Percentiles rank a stretch among this genome's conserved stretches.
Conservation (phyloP, 2,329 filamentous ascomycete species). For the Nothophoma quercina region DNA sequence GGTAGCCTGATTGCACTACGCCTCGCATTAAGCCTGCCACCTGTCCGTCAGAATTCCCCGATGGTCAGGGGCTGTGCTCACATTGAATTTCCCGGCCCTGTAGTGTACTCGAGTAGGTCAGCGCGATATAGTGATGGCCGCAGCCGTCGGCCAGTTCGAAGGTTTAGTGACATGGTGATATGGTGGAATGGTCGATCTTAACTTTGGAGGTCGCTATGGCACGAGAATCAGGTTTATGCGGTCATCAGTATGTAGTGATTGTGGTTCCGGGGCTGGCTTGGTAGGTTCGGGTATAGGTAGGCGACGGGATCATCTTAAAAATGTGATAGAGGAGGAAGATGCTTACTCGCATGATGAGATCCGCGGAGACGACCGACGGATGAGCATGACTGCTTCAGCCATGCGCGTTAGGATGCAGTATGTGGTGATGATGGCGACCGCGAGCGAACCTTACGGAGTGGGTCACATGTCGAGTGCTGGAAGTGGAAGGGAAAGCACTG, state of each 20-base stretch:
- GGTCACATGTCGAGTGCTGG: constrained; percentile 1
- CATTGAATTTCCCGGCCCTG: constrained; percentile 9
- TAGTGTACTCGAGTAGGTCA: constrained; percentile 11
- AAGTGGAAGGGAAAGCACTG: neutral
- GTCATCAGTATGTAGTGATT: constrained; percentile 20
- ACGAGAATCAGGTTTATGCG: constrained; percentile 24
- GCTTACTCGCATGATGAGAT: constrained; percentile 29
- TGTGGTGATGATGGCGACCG: neutral
- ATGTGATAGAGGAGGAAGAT: constrained; percentile 14
- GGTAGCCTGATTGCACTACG: constrained; percentile 15
- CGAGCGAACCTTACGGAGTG: neutral
- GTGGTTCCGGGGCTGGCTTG: neutral
- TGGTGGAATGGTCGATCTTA: neutral
- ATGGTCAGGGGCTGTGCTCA: constrained; percentile 13
- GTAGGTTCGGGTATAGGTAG: neutral
- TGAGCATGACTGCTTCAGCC: constrained; percentile 2
- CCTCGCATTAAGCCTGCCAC: constrained; percentile 13
- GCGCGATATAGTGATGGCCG: constrained; percentile 6
- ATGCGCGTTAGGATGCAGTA: neutral
- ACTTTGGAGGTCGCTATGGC: constrained; percentile 3
- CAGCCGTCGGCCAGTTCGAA: neutral
- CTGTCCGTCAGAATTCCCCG: constrained; percentile 16
- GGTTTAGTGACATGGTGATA: neutral
- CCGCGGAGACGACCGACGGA: constrained; percentile 18
- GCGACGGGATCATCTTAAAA: neutral